Evolutionary conservation across 164 flowering plant species (phyloP).

Genomic region (Buxus sempervirens): DNA sequence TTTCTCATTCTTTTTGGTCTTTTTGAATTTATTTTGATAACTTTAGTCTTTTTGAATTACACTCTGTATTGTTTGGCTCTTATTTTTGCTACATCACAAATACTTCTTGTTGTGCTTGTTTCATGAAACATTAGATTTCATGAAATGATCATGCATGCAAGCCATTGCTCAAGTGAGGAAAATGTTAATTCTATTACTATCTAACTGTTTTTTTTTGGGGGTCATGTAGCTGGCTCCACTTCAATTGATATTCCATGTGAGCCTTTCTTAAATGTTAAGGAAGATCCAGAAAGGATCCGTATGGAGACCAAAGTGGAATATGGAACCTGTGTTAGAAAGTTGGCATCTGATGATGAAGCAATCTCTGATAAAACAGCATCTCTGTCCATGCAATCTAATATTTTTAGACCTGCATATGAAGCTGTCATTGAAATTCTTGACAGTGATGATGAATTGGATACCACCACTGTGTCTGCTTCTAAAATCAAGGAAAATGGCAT

Average conservation of each 20-base stretch:
- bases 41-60: too few relatives aligned
- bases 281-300: neutral
- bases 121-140: neutral
- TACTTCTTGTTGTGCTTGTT: too few relatives aligned
- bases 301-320: constrained; percentile 2
- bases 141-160: neutral
- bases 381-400: constrained; percentile 30
- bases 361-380: constrained; percentile 26
- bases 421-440: constrained; percentile 37
- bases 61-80: too few relatives aligned
- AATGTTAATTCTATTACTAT: neutral
- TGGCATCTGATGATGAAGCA: constrained; percentile 25
- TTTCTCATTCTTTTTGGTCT: too few relatives aligned
- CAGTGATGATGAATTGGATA: constrained; percentile 40
- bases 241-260: constrained; percentile 7
- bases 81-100: too few relatives aligned
- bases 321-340: constrained; percentile 23
- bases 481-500: neutral
- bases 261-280: constrained; percentile 3
- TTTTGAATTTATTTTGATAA: too few relatives aligned
- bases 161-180: neutral
- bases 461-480: neutral
- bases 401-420: constrained; percentile 16
- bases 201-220: neutral
- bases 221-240: constrained; percentile 25